Conservation (phyloP, 768 basidiomycete genomes). For the Pleurotus sapidus region DNA sequence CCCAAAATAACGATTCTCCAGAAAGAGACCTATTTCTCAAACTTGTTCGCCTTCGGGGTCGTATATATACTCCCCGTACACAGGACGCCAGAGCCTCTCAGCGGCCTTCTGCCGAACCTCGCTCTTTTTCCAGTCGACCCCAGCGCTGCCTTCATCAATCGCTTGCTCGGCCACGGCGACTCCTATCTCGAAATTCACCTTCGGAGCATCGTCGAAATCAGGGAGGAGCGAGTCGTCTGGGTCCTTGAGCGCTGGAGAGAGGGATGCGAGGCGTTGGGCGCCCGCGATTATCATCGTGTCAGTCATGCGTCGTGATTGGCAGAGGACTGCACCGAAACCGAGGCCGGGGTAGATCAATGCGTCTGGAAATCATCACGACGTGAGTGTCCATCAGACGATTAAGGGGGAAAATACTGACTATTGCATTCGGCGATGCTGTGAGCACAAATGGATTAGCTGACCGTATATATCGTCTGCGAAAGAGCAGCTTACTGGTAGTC, state of each 20-base stretch:
- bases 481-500: slow-evolving; percentile 51
- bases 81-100: slow-evolving; percentile 58
- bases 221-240: slow-evolving; percentile 73
- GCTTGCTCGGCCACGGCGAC: slow-evolving; percentile 80
- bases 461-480: not conserved
- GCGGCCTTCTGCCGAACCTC: slow-evolving; percentile 52
- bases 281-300: slow-evolving; percentile 91
- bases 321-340: slow-evolving; percentile 75
- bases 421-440: slow-evolving; percentile 72
- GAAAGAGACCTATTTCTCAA: no score
- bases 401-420: slow-evolving; percentile 32
- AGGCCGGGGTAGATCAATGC: slow-evolving; percentile 85
- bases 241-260: slow-evolving; percentile 73
- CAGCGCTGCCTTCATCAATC: slow-evolving; percentile 65
- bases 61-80: slow-evolving; percentile 64
- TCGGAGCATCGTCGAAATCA: slow-evolving; percentile 70
- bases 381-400: not conserved
- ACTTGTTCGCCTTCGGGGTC: slow-evolving; percentile 46
- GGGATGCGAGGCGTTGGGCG: slow-evolving; percentile 66
- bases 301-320: slow-evolving; percentile 60
- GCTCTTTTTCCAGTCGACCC: slow-evolving; percentile 54
- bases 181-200: slow-evolving; percentile 78
- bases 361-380: slow-evolving; percentile 29
- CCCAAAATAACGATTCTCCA: no score
- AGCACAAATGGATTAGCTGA: not conserved